phyloP scores from a whole-genome alignment of 2,329 filamentous ascomycete genomes.

The Curvularia eragrostidis region DNA sequence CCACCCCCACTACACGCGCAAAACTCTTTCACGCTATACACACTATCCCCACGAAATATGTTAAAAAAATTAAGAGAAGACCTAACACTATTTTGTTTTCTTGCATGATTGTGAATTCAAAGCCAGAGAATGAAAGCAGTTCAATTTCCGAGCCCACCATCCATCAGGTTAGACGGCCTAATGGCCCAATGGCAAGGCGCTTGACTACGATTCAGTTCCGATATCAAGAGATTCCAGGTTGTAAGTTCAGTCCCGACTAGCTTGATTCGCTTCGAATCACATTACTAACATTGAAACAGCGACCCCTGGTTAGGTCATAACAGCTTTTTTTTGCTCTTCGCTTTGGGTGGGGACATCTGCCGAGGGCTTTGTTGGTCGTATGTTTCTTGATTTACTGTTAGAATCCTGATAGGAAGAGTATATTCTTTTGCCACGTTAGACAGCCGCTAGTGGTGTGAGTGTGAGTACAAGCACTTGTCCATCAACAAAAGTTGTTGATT shows the following conservation, averaged over 20 bases:
- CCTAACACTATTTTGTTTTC: neutral
- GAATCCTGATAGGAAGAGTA: too few relatives aligned
- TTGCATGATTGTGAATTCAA: neutral
- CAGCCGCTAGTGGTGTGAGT: neutral
- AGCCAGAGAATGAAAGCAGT: neutral
- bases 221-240: conserved; percentile 45
- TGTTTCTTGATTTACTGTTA: neutral
- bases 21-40: conserved; percentile 14
- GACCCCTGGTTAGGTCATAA: conserved; percentile 36
- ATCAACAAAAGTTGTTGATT: neutral
- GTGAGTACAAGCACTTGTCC: neutral
- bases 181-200: conserved; percentile 64
- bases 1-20: conserved; percentile 10
- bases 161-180: conserved; percentile 22
- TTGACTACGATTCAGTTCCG: conserved; percentile 58
- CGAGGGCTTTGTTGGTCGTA: neutral
- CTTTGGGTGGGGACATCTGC: neutral
- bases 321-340: neutral
- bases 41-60: neutral
- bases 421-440: neutral
- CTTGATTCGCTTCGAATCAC: conserved; percentile 13
- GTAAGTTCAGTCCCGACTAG: conserved; percentile 2
- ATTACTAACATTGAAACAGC: conserved; percentile 14
- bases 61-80: neutral
- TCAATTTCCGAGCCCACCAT: neutral